Base-by-base conservation (phyloP, 768 basidiomycete genomes). In the Pluteus cervinus region DNA sequence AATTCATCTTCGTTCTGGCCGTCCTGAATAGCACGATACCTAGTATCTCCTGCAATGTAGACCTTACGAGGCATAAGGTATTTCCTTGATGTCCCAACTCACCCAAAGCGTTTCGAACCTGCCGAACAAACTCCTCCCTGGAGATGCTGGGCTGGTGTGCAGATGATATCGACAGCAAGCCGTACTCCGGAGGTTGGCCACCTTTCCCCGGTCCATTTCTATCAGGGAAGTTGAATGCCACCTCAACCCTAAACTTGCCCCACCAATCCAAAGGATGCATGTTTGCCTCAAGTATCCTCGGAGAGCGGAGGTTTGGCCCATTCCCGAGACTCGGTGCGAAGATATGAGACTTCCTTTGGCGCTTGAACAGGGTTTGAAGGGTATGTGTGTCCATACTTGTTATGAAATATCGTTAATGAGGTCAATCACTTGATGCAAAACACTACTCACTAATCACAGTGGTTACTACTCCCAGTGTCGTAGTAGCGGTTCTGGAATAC, bases 11-110 rank as follows among this genome's bases (percentile, higher is more conserved):
- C 75, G 46, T 65, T 69, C 54, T 73, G 63, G 1, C 65, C 69
- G 43, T 60, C 62, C 32, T 42, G 42, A 11, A 77, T 75, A 0
- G 67, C 45, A 16, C 73, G 60, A 51, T 78, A 76, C 7, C 75
- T 81, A 1, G 82, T 87, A 53, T 85, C 84, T 9, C 85, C 85
- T 5, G 63, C 80, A 52, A 86, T 86, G 49, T 62, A 81, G 12
- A 75, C 56, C 36, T 73, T 74, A 5, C n/a, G n/a, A n/a, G n/a
- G n/a, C n/a, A n/a, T n/a, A n/a, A n/a, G n/a, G n/a, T n/a, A n/a
- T n/a, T n/a, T n/a, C n/a, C 47, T 77, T 70, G 15, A 84, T 55
- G 26, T 63, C 73, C 81, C 81, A 86, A 24, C 73, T 71, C 0
- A 73, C 67, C 83, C 83, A 86, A 7, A 85, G 66, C 0, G 73